phyloP scores from a whole-genome alignment of 1,139 yeast genomes.

The Neolecta irregularis region DNA sequence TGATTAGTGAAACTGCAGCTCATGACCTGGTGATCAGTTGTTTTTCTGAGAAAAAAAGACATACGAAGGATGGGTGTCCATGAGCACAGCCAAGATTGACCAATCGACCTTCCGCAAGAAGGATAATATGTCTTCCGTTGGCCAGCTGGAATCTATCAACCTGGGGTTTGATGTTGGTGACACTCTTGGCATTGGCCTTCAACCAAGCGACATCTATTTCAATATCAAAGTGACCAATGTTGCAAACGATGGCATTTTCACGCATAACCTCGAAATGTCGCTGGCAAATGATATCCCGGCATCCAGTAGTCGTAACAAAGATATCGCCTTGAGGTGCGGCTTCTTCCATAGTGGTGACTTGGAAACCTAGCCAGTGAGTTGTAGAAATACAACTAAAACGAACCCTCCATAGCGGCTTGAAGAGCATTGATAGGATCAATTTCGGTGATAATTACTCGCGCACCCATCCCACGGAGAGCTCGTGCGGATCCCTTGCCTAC shows the following conservation, averaged over 20 bases:
- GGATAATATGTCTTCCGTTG: conserved; percentile 85
- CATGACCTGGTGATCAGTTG: conserved; percentile 43
- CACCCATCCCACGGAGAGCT: conserved; percentile 99
- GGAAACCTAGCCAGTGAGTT: conserved; percentile 47
- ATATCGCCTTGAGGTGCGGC: conserved; percentile 91
- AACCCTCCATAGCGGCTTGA: conserved; percentile 86
- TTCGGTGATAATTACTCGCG: conserved; percentile 95
- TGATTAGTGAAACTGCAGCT: conserved; percentile 99
- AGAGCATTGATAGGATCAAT: conserved; percentile 98
- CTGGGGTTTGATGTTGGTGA: conserved; percentile 96
- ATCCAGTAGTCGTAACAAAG: conserved; percentile 98
- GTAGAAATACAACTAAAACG: background rate
- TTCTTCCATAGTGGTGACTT: conserved; percentile 91
- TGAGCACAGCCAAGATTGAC: conserved; percentile 99
- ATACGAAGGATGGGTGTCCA: conserved; percentile 98
- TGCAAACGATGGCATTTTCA: conserved; percentile 98
- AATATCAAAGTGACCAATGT: conserved; percentile 99
- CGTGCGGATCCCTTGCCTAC: conserved; percentile 99
- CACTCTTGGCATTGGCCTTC: conserved; percentile 77
- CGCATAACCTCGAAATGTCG: conserved; percentile 85
- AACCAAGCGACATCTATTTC: conserved; percentile 99
- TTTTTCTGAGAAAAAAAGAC: no score
- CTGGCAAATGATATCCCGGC: conserved; percentile 94
- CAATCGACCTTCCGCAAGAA: conserved; percentile 98
- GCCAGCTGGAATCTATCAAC: conserved; percentile 93